phyloP scores from a whole-genome alignment of 441 rosid species.

The Syzygium malaccense region DNA sequence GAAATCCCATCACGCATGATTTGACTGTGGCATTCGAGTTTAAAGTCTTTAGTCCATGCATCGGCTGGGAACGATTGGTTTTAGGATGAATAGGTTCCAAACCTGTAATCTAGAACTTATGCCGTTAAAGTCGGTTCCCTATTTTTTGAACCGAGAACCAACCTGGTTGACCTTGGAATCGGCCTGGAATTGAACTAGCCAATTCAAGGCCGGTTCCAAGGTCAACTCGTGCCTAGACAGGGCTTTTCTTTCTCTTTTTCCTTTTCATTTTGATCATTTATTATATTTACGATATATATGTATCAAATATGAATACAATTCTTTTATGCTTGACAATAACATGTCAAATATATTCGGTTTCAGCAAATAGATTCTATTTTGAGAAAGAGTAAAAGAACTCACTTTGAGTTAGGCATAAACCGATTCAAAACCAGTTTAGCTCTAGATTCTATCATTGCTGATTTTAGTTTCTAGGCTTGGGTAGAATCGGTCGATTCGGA shows the following conservation, averaged over 20 bases:
- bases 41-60: no score
- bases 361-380: neutral
- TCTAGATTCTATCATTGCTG: neutral
- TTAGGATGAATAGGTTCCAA: neutral
- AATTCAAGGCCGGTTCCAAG: neutral
- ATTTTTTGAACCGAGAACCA: neutral
- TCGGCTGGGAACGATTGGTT: no score
- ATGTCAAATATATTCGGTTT: neutral
- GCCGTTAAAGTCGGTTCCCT: accelerated
- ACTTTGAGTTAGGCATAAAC: neutral
- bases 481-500: no score
- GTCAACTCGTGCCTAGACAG: neutral
- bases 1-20: neutral
- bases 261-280: neutral
- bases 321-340: neutral
- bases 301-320: neutral
- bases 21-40: no score
- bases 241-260: neutral
- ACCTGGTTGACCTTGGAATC: neutral
- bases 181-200: accelerated
- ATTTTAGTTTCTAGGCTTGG: neutral
- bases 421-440: neutral
- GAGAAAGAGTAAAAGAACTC: neutral
- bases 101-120: neutral
- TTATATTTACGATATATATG: neutral